Evolutionary conservation across 202 grass and related monocot species (phyloP), one percentile per base, ranked within the genome.

Genomic region (Zoysia matrella): DNA sequence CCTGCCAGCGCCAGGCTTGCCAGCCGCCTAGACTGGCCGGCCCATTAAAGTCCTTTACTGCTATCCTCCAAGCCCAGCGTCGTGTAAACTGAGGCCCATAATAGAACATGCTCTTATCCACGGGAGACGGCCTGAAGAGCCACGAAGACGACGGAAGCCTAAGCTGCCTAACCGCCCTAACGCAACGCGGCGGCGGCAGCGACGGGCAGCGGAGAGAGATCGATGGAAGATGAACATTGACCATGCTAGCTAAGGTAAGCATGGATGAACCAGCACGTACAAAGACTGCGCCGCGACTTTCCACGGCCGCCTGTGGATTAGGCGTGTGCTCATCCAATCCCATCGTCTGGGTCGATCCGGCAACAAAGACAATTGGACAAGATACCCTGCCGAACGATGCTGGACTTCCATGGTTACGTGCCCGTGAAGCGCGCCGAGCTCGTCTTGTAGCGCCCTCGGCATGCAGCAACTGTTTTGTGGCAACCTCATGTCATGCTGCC

Each of bases 381-480:
- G 63, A 7, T 50, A 71, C 55, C 70, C 49, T 39, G 76, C 54
- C 71, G 18, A 84, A 88, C 76, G 41, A 50, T 67, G 3, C 0
- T 1, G 47, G 76, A 84, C 49, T 84, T 84, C 71, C 64, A 69
- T 7, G 22, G 48, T 73, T 58, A 58, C 68, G 75, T 72, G 49
- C 41, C 13, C 67, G 52, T 6, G 22, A 65, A 56, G 67, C 8
- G 42, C 69, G 57, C 56, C 67, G 47, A 54, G 47, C 10, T 71
- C 57, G 57, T 71, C 43, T 56, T 36, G 1, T 40, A 60, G 66
- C 5, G n/a, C 68, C 4, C 4, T 41, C 72, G 60, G 50, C 64
- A 14, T 55, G 50, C n/a, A 18, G 14, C 18, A 46, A 50, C 11
- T 55, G 8, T 2, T 56, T 67, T 48, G 72, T 84, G 67, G 64